Percentiles rank a stretch among this genome's conserved stretches.
These are phyloP conservation scores for Marasmius oreades DNA, from an alignment of 1,284 basidiomycete genomes.

Conservation along the genomic window DNA sequence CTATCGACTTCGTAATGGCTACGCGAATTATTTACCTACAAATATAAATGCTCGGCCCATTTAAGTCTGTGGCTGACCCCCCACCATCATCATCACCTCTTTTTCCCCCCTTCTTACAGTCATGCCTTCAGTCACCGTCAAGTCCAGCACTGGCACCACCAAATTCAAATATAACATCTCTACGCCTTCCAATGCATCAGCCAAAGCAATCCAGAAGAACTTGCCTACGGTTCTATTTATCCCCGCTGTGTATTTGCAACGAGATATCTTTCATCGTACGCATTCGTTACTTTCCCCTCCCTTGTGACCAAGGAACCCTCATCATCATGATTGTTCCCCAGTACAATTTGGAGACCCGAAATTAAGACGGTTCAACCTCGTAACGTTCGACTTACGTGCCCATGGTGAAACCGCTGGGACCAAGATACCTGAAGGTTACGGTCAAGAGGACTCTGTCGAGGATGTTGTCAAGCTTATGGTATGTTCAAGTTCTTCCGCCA, in stretches of 20 bases:
- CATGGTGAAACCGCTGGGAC: slow-evolving; percentile 14
- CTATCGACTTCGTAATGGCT: no score
- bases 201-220: not conserved
- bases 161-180: slow-evolving; percentile 11
- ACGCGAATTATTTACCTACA: no score
- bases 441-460: slow-evolving; percentile 10
- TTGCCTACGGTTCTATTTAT: slow-evolving; percentile 12
- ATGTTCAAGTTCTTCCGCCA: no score
- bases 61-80: no score
- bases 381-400: slow-evolving; percentile 14
- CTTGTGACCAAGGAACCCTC: not conserved
- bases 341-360: slow-evolving; percentile 16
- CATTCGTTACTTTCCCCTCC: not conserved
- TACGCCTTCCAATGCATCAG: slow-evolving; percentile 1
- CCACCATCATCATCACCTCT: not conserved
- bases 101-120: not conserved
- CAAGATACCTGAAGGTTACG: slow-evolving; percentile 10
- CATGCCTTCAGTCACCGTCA: not conserved
- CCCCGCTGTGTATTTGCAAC: slow-evolving; percentile 7
- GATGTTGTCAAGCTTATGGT: slow-evolving; percentile 16
- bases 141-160: not conserved
- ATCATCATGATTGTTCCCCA: not conserved
- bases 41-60: no score
- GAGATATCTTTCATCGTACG: slow-evolving; percentile 10
- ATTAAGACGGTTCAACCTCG: slow-evolving; percentile 16